These are phyloP conservation scores for Calocera viscosa DNA, from an alignment of 768 basidiomycete species.

Conservation along the genomic window DNA sequence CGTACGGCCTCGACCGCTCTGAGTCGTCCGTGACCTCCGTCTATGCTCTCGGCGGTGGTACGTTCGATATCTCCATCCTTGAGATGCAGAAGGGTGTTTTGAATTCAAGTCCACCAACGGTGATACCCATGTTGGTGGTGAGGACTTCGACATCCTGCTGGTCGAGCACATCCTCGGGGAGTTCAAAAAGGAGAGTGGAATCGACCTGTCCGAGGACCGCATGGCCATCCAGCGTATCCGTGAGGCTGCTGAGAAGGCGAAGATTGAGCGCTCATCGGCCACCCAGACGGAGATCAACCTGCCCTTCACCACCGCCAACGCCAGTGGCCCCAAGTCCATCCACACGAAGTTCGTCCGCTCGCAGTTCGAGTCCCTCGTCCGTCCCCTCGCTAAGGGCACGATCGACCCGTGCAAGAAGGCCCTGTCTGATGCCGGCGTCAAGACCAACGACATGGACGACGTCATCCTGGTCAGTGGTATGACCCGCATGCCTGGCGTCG, in stretches of 20 bases:
- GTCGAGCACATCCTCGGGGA: slow-evolving; percentile 74
- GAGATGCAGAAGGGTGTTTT: slow-evolving; percentile 99
- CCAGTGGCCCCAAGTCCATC: slow-evolving; percentile 91
- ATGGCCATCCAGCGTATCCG: slow-evolving; percentile 99
- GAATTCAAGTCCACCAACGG: slow-evolving; percentile 99
- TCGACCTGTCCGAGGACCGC: slow-evolving; percentile 69
- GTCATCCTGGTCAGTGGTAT: slow-evolving; percentile 98
- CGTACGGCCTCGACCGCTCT: slow-evolving; percentile 83
- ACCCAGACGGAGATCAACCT: slow-evolving; percentile 93
- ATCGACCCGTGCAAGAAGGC: slow-evolving; percentile 97
- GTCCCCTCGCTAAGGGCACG: slow-evolving; percentile 71
- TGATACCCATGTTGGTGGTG: slow-evolving; percentile 93
- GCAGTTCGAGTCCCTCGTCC: slow-evolving; percentile 80
- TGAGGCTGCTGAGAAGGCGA: slow-evolving; percentile 98
- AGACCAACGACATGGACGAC: slow-evolving; percentile 84
- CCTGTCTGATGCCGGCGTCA: slow-evolving; percentile 81
- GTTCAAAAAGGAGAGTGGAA: slow-evolving; percentile 87
- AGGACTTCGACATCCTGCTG: slow-evolving; percentile 90
- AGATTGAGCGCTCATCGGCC: slow-evolving; percentile 92
- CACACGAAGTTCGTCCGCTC: slow-evolving; percentile 80
- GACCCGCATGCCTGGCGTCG: slow-evolving; percentile 93
- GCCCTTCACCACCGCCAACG: slow-evolving; percentile 96
- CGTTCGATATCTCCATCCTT: slow-evolving; percentile 98
- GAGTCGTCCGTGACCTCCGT: slow-evolving; percentile 83
- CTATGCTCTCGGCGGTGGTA: slow-evolving; percentile 96